Evolutionary conservation across 2,329 filamentous ascomycete species (phyloP).

Genomic region (Aureobasidium namibiae): DNA sequence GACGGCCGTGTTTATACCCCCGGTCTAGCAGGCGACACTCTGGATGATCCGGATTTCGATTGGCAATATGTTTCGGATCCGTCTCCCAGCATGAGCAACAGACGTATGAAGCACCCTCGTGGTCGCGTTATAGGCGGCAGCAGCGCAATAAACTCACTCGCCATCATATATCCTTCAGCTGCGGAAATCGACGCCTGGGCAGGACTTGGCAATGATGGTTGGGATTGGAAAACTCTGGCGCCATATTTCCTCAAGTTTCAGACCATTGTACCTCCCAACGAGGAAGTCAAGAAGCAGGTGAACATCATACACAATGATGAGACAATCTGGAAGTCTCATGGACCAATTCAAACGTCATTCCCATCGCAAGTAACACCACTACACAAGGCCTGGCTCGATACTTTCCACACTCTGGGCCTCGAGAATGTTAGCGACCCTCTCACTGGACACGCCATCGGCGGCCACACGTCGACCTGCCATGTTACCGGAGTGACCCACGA

Average conservation of each 20-base stretch:
- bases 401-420: conserved; percentile 15
- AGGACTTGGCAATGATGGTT: conserved; percentile 26
- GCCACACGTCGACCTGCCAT: conserved; percentile 7
- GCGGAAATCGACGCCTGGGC: conserved; percentile 29
- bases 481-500: conserved; percentile 3
- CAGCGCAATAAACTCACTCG: conserved; percentile 29
- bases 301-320: conserved; percentile 7
- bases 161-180: conserved; percentile 20
- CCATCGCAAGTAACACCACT: conserved; percentile 9
- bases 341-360: conserved; percentile 15
- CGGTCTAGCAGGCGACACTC: conserved; percentile 16
- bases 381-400: conserved; percentile 16
- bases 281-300: not conserved
- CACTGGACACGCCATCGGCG: conserved; percentile 17
- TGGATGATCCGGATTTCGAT: conserved; percentile 21
- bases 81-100: not conserved
- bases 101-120: conserved; percentile 21
- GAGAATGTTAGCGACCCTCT: conserved; percentile 15
- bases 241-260: conserved; percentile 30
- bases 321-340: conserved; percentile 1
- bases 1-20: conserved; percentile 18
- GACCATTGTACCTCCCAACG: conserved; percentile 16
- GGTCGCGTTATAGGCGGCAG: conserved; percentile 33
- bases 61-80: conserved; percentile 21
- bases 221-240: conserved; percentile 37